phyloP scores from a whole-genome alignment of 176 grass and related monocot genomes.

The Cenchrus purpureus region DNA sequence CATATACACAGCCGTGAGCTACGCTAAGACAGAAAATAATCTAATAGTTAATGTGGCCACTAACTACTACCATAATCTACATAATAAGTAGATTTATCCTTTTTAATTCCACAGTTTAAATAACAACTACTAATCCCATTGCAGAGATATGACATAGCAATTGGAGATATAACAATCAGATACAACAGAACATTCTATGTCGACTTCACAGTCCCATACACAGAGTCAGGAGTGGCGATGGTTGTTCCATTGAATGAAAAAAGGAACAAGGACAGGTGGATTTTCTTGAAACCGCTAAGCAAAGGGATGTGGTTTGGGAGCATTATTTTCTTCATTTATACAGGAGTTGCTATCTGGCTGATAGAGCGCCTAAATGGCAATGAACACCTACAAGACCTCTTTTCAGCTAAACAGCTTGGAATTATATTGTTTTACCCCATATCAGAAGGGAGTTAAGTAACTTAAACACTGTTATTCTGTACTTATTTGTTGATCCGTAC shows the following conservation, averaged over 20 bases:
- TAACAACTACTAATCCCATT: too few relatives aligned
- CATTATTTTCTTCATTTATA: conserved; percentile 50
- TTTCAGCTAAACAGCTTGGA: not conserved
- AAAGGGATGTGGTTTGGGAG: conserved; percentile 39
- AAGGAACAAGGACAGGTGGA: conserved; percentile 29
- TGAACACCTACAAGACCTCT: not conserved
- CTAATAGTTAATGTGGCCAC: too few relatives aligned
- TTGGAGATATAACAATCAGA: conserved; percentile 55
- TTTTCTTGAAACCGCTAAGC: conserved; percentile 52
- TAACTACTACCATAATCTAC: not conserved
- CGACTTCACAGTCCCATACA: conserved; percentile 62
- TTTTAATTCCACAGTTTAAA: not conserved
- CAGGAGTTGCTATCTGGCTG: conserved; percentile 47
- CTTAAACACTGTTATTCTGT: too few relatives aligned
- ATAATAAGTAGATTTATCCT: not conserved
- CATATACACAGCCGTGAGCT: too few relatives aligned
- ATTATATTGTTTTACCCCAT: conserved; percentile 19
- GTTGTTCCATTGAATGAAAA: conserved; percentile 41
- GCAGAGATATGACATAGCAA: conserved; percentile 36
- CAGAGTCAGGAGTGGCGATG: conserved; percentile 53
- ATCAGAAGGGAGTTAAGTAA: too few relatives aligned
- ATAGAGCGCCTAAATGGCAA: conserved; percentile 43
- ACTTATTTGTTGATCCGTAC: too few relatives aligned
- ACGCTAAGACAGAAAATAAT: too few relatives aligned
- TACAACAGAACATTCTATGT: conserved; percentile 49